phyloP scores from a whole-genome alignment of 2,329 filamentous ascomycete genomes.

The Arthroderma uncinatum region DNA sequence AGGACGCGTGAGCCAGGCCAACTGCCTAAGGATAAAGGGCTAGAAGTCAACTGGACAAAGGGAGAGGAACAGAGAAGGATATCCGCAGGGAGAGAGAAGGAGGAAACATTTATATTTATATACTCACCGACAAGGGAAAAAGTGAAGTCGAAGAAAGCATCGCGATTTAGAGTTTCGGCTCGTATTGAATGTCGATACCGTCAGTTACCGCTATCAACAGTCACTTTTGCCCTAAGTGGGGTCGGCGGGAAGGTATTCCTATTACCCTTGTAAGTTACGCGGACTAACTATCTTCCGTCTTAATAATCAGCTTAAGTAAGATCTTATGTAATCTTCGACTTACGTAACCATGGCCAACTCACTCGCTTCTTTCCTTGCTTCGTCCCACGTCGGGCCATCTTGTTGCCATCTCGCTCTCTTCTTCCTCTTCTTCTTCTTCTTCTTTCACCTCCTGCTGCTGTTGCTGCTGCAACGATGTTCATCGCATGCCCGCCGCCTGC shows the following conservation, averaged over 20 bases:
- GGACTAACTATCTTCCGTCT: background rate
- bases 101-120: too few relatives aligned
- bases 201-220: background rate
- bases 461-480: constrained; percentile 2
- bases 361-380: background rate
- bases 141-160: too few relatives aligned
- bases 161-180: too few relatives aligned
- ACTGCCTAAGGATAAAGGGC: too few relatives aligned
- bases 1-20: too few relatives aligned
- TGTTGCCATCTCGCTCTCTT: background rate
- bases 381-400: background rate
- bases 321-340: background rate
- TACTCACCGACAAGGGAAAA: too few relatives aligned
- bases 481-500: background rate
- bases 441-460: background rate
- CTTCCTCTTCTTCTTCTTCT: background rate
- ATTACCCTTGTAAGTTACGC: background rate
- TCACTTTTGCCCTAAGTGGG: background rate
- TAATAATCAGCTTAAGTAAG: background rate
- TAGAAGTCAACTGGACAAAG: too few relatives aligned
- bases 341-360: background rate
- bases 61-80: too few relatives aligned
- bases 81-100: too few relatives aligned
- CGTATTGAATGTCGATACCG: background rate
- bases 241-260: background rate